These are phyloP conservation scores for Tephrocybe sp. DNA, from an alignment of 768 basidiomycete species.

Conservation along the genomic window DNA sequence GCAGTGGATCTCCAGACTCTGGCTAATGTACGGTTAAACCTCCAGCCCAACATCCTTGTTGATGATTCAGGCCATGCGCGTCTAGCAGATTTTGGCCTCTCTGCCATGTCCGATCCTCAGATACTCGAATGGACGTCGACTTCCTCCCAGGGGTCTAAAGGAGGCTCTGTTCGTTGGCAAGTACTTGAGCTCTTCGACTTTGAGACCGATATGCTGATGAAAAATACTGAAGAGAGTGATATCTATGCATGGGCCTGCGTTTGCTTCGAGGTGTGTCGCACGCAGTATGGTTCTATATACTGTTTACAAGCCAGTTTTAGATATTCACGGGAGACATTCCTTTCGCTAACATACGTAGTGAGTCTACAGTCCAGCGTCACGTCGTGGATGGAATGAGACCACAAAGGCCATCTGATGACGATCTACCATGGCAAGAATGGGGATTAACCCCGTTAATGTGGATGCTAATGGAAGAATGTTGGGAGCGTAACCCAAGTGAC, in stretches of 20 bases:
- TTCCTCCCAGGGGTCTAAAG: background rate
- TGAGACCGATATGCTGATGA: background rate
- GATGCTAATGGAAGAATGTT: constrained; percentile 1
- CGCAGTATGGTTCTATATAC: background rate
- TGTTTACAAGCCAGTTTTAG: background rate
- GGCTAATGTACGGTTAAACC: background rate
- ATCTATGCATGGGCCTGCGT: constrained; percentile 4
- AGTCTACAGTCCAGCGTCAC: background rate
- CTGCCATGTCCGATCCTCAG: background rate
- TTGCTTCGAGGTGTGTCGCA: background rate
- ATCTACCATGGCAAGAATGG: background rate
- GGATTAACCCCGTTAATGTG: constrained; percentile 1
- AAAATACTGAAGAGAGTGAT: constrained; percentile 1
- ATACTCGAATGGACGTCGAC: background rate
- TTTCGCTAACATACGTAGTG: background rate
- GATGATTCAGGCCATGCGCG: background rate
- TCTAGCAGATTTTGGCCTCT: constrained; percentile 2
- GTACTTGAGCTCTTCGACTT: constrained; percentile 3
- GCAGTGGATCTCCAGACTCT: too few species aligned
- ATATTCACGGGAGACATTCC: constrained; percentile 1
- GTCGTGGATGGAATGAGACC: background rate
- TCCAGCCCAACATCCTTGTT: background rate
- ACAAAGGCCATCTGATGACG: background rate
- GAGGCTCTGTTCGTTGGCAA: background rate
- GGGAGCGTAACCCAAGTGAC: background rate